A percentile compares a stretch with the other conserved stretches of the same genome.
Evolutionary conservation across 2,329 filamentous ascomycete genomes (phyloP).

Genomic region (Colletotrichum nymphaeae): DNA sequence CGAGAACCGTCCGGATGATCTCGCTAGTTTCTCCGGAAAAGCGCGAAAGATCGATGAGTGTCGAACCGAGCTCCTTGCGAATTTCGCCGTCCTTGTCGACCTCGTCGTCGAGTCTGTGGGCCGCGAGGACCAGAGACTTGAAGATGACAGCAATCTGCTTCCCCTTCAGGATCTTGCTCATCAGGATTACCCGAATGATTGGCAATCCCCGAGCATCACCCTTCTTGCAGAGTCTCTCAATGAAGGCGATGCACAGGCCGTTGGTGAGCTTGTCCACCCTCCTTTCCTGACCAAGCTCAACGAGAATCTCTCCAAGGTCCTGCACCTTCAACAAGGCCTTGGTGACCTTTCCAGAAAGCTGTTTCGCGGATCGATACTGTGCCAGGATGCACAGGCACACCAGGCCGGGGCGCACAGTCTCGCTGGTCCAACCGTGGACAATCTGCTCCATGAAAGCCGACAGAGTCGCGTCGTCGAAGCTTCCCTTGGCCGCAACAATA

Average conservation of each 20-base stretch:
- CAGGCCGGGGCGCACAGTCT: conserved; percentile 79
- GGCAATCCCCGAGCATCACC: conserved; percentile 67
- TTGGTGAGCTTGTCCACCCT: conserved; percentile 78
- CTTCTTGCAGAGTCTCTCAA: conserved; percentile 71
- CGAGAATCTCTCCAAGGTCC: conserved; percentile 68
- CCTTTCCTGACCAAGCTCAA: conserved; percentile 72
- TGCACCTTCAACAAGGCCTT: conserved; percentile 75
- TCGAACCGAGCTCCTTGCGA: conserved; percentile 72
- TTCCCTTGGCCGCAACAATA: conserved; percentile 85
- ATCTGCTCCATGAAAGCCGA: conserved; percentile 91
- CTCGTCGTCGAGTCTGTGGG: conserved; percentile 66
- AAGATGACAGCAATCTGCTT: conserved; percentile 74
- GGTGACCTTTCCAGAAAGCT: conserved; percentile 76
- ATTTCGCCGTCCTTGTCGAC: conserved; percentile 65
- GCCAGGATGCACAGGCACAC: conserved; percentile 85
- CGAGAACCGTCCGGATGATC: conserved; percentile 75
- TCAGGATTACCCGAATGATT: conserved; percentile 71
- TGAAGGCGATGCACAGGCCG: conserved; percentile 75
- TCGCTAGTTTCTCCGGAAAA: conserved; percentile 67
- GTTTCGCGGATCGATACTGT: conserved; percentile 78
- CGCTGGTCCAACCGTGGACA: conserved; percentile 78
- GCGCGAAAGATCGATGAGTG: conserved; percentile 75
- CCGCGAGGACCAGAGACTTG: conserved; percentile 71
- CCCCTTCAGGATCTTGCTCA: conserved; percentile 69
- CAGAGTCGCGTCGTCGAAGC: conserved; percentile 82